phyloP scores from a whole-genome alignment of 2,329 filamentous ascomycete genomes.

The Aspergillus nomiae region DNA sequence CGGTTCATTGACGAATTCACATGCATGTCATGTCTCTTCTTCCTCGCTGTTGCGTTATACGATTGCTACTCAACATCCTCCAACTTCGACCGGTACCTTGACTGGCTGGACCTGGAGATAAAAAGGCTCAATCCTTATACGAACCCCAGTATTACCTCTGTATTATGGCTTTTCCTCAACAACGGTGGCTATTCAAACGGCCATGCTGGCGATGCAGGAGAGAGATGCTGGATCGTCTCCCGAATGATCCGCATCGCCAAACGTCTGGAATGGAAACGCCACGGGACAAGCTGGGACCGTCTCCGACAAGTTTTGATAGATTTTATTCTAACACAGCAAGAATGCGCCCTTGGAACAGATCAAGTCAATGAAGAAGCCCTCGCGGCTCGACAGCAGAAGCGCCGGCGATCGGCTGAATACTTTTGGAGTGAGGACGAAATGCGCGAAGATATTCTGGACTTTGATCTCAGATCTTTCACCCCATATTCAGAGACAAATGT shows the following conservation, averaged over 20 bases:
- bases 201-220: slow-evolving; percentile 25
- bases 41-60: slow-evolving; percentile 31
- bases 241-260: slow-evolving; percentile 35
- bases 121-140: slow-evolving; percentile 24
- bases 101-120: slow-evolving; percentile 31
- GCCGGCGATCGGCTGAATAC: slow-evolving; percentile 14
- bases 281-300: slow-evolving; percentile 30
- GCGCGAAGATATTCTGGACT: slow-evolving; percentile 26
- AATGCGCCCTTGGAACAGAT: slow-evolving; percentile 30
- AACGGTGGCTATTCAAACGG: slow-evolving; percentile 29
- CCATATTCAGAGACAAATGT: slow-evolving; percentile 13
- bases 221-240: slow-evolving; percentile 35
- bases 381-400: slow-evolving; percentile 24
- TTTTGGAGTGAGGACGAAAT: slow-evolving; percentile 33
- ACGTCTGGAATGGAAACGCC: slow-evolving; percentile 32
- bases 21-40: slow-evolving; percentile 34
- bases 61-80: slow-evolving; percentile 28
- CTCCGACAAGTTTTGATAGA: slow-evolving; percentile 28
- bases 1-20: slow-evolving; percentile 37
- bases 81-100: slow-evolving; percentile 30
- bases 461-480: slow-evolving; percentile 7
- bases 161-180: slow-evolving; percentile 34
- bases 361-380: slow-evolving; percentile 23
- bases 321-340: slow-evolving; percentile 31
- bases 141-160: slow-evolving; percentile 31